Base-by-base conservation (phyloP, 768 basidiomycete genomes). In the Tricholoma matsutake region DNA sequence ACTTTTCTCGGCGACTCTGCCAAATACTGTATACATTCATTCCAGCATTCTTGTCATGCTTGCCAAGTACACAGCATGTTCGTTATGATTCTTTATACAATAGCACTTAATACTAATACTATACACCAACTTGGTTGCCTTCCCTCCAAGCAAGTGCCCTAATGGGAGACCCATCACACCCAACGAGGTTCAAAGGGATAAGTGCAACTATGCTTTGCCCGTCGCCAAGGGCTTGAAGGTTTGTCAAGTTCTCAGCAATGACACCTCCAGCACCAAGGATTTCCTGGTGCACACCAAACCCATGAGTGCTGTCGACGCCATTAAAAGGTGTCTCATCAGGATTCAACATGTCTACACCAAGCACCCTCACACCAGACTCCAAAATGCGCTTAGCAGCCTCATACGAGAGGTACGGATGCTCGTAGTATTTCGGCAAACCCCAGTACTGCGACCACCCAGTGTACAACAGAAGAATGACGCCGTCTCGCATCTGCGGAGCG, bases 221-320 rank as follows among this genome's bases (percentile, higher is more conserved):
- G 9, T 56, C 69, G 22, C 69, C 59, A 32, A 89, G 67, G 52
- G 63, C 63, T 31, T 79, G 80, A 58, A 91, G 65, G 56, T 84
- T 83, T 9, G 74, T 82, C 67, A 92, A 59, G 64, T 92, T 92
- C 75, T 92, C 90, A 31, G 82, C 88, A 60, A 92, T 89, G 6
- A 89, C 67, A 1, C 83, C 82, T 0, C 83, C 88, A 16, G 71
- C 74, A 20, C 85, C 84, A n/a, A 92, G 77, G 7, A 91, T 71
- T 0, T 73, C 73, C 29, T 85, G 76, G 65, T 92, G 91, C 56
- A 84, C 83, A 11, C 72, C 79, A 69, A 82, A 87, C 47, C 76
- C 77, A 20, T 73, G 72, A 59, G 63, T 62, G 13, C 75, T 75
- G 16, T 68, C 75, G 13, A 69, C 66, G 10, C 71, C 73, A 29